phyloP scores from a whole-genome alignment of 495 filamentous ascomycete species.

The Neurospora intermedia region DNA sequence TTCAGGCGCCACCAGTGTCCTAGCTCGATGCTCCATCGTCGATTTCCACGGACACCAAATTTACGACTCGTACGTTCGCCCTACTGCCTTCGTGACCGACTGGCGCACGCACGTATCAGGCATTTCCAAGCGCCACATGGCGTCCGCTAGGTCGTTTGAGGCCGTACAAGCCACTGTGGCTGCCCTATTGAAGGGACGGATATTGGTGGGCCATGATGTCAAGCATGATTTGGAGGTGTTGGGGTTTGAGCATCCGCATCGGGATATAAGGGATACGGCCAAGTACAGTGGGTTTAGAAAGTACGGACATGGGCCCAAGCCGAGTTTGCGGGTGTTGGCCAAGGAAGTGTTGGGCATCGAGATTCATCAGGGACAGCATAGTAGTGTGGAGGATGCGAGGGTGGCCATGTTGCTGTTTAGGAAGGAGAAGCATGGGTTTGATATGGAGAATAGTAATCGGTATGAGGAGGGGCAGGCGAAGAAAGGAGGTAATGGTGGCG shows the following conservation, averaged over 20 bases:
- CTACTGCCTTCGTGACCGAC: constrained; percentile 67
- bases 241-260: constrained; percentile 60
- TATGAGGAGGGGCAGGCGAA: constrained; percentile 41
- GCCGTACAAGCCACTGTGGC: constrained; percentile 65
- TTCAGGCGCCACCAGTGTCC: constrained; percentile 29
- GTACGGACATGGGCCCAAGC: constrained; percentile 66
- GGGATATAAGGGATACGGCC: constrained; percentile 76
- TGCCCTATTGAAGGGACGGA: constrained; percentile 56
- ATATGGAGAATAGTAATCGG: constrained; percentile 60
- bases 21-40: constrained; percentile 79
- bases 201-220: constrained; percentile 85
- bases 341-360: constrained; percentile 68
- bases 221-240: constrained; percentile 75
- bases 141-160: constrained; percentile 54
- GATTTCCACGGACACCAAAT: constrained; percentile 86
- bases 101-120: constrained; percentile 83
- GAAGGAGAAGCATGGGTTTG: constrained; percentile 70
- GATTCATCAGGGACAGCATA: constrained; percentile 66
- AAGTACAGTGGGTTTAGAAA: constrained; percentile 61
- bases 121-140: constrained; percentile 60
- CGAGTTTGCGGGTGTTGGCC: constrained; percentile 63
- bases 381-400: constrained; percentile 73
- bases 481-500: background rate
- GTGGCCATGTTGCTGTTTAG: constrained; percentile 82
- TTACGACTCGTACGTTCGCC: constrained; percentile 82